These are phyloP conservation scores for Coemansia sp. DNA, from an alignment of 192 early-diverging fungal genomes.

Conservation along the genomic window DNA sequence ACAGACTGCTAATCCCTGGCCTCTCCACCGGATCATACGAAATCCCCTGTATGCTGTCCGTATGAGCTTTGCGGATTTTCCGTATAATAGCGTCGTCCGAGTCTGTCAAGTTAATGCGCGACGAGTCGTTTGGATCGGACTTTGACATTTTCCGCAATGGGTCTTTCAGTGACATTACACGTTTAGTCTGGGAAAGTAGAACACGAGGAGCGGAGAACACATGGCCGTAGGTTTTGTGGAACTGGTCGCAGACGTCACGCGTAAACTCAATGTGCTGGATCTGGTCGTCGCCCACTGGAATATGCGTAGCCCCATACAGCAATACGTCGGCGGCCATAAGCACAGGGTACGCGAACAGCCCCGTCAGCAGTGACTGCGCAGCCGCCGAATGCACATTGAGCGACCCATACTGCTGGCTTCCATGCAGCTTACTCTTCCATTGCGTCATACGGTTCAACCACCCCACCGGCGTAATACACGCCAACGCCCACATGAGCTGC, in stretches of 20 bases:
- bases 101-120: constrained; percentile 78
- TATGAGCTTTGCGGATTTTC: constrained; percentile 71
- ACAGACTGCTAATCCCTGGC: constrained; percentile 81
- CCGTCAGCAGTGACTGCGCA: constrained; percentile 51
- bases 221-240: constrained; percentile 70
- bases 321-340: constrained; percentile 91
- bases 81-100: constrained; percentile 58
- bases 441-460: constrained; percentile 95
- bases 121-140: constrained; percentile 64
- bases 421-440: constrained; percentile 70
- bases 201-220: constrained; percentile 69
- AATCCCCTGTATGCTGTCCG: constrained; percentile 65
- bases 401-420: not conserved
- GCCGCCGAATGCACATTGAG: constrained; percentile 17
- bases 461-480: constrained; percentile 80
- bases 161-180: constrained; percentile 81
- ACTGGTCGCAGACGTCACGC: constrained; percentile 68
- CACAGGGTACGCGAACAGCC: constrained; percentile 87
- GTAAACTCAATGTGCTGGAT: constrained; percentile 87
- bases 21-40: constrained; percentile 67
- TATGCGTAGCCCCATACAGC: constrained; percentile 76
- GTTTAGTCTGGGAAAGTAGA: constrained; percentile 63
- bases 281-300: constrained; percentile 94
- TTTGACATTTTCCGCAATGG: constrained; percentile 88
- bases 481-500: constrained; percentile 82